Conservation (phyloP, 257 asterid species). For the Salvia hispanica region DNA sequence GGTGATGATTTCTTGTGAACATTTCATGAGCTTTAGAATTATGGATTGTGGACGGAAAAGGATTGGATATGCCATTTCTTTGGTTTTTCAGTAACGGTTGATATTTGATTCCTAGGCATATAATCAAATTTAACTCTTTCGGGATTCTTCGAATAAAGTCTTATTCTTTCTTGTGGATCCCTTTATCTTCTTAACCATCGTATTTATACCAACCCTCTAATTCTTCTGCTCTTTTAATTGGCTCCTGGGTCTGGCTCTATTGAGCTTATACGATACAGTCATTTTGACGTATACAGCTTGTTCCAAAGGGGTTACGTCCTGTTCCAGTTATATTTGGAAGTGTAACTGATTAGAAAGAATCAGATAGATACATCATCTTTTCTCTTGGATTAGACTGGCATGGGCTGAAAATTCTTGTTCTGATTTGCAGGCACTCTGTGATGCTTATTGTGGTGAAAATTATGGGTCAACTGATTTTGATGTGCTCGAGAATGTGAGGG, state of each 20-base stretch:
- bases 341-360: not conserved
- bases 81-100: not conserved
- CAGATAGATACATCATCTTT: not conserved
- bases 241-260: not conserved
- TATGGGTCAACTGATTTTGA: slow-evolving; percentile 86
- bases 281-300: slow-evolving; percentile 8
- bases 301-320: slow-evolving; percentile 2
- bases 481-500: slow-evolving; percentile 83
- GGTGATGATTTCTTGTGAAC: slow-evolving; percentile 1
- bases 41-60: not conserved
- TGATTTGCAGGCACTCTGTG: slow-evolving; percentile 80
- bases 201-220: not conserved
- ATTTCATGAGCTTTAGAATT: slow-evolving; percentile 20
- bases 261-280: not conserved
- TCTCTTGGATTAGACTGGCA: slow-evolving; percentile 3
- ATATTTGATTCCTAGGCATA: slow-evolving; percentile 4
- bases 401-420: slow-evolving; percentile 4
- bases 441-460: slow-evolving; percentile 79
- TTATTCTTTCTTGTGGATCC: not conserved
- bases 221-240: not conserved
- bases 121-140: not conserved
- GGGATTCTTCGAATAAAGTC: not conserved
- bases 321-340: not conserved
- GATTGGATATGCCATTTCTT: not conserved
- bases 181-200: not conserved